Percentiles rank a stretch among this genome's conserved stretches.
Evolutionary conservation across 2,329 filamentous ascomycete species (phyloP).

Genomic region (Cladosporium sp.): DNA sequence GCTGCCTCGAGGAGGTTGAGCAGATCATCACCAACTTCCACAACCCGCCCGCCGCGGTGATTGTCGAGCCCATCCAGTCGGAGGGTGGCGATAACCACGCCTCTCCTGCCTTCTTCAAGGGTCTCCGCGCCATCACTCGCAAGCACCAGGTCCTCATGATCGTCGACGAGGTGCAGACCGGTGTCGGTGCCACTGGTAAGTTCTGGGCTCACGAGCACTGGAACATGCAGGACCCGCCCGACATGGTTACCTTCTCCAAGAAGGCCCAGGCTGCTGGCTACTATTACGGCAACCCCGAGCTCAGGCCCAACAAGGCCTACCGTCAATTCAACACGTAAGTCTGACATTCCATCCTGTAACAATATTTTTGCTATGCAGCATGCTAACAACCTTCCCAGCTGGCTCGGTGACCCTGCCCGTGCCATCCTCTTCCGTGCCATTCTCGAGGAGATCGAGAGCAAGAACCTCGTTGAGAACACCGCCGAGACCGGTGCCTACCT

Average conservation of each 20-base stretch:
- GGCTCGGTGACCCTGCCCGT: conserved; percentile 89
- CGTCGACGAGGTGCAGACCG: conserved; percentile 91
- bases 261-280: conserved; percentile 92
- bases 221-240: conserved; percentile 71
- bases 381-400: conserved; percentile 35
- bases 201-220: conserved; percentile 98
- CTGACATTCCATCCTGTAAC: not conserved
- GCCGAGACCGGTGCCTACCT: conserved; percentile 75
- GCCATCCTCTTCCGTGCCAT: conserved; percentile 83
- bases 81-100: conserved; percentile 95
- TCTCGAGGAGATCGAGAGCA: conserved; percentile 70
- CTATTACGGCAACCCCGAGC: conserved; percentile 75
- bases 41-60: conserved; percentile 71
- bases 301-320: conserved; percentile 88
- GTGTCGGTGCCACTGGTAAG: conserved; percentile 84
- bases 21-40: conserved; percentile 73
- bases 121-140: conserved; percentile 72
- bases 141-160: conserved; percentile 78
- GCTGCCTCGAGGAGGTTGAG: conserved; percentile 78
- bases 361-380: not conserved
- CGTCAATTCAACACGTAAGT: conserved; percentile 80
- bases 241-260: conserved; percentile 94
- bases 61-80: conserved; percentile 88
- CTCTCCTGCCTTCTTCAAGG: conserved; percentile 78
- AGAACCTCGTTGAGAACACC: conserved; percentile 75